phyloP scores from a whole-genome alignment of 78 protist genomes.

The slime mould (Dictyostelium discoideum) region dicty_2.7 NC_007090.3:1072501-1073000 shows the following conservation, averaged over 20 bases:
- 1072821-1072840: conserved; percentile 58
- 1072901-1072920: no score
- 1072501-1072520: not conserved
- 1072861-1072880: conserved; percentile 65
- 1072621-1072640: not conserved
- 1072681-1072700: not conserved
- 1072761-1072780: conserved; percentile 59
- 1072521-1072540: not conserved
- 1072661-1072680: not conserved
- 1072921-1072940: not conserved
- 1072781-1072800: conserved; percentile 73
- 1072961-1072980: not conserved
- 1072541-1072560: not conserved
- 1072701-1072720: not conserved
- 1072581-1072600: no score
- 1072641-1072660: not conserved
- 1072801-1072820: conserved; percentile 71
- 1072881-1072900: no score
- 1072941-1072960: not conserved
- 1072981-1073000: no score
- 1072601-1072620: not conserved
- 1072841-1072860: conserved; percentile 62
- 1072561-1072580: no score
- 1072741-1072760: conserved; percentile 38
- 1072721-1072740: conserved; percentile 51